Conservation (phyloP, 2,329 filamentous ascomycete genomes). For the Pseudocercospora musae region DNA sequence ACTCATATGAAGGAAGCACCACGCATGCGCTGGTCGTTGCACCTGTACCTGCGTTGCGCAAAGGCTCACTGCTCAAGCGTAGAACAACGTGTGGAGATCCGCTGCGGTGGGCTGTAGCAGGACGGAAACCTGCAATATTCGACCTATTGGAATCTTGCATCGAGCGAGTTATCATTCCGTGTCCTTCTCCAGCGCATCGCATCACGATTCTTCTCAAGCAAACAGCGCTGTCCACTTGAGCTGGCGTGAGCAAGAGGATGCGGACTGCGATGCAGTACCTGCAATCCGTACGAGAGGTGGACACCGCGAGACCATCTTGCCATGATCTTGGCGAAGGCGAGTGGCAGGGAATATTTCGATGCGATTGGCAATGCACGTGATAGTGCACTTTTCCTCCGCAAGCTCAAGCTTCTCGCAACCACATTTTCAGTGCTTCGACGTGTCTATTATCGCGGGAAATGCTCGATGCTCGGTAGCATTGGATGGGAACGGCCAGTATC, state of each 20-base stretch:
- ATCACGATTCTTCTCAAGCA: not conserved
- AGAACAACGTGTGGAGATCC: not conserved
- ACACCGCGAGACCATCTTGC: not conserved
- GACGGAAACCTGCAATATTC: not conserved
- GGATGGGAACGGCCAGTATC: not conserved
- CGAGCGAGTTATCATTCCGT: not conserved
- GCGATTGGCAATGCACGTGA: not conserved
- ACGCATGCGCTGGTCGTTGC: not conserved
- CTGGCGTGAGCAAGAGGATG: not conserved
- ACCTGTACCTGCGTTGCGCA: constrained; percentile 2
- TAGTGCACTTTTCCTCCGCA: not conserved
- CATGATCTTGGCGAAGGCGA: not conserved
- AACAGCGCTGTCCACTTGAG: not conserved
- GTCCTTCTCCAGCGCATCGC: not conserved
- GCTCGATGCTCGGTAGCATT: not conserved
- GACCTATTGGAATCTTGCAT: not conserved
- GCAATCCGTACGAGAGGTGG: not conserved
- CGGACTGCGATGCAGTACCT: not conserved
- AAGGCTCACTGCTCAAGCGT: not conserved
- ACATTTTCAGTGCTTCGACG: not conserved
- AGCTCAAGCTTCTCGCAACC: not conserved
- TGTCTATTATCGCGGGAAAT: not conserved
- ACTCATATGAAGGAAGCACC: not conserved
- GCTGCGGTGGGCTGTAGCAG: not conserved
- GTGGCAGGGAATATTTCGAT: not conserved